Evolutionary conservation across 2,329 filamentous ascomycete species (phyloP).

Genomic region (Curvularia sp.): DNA sequence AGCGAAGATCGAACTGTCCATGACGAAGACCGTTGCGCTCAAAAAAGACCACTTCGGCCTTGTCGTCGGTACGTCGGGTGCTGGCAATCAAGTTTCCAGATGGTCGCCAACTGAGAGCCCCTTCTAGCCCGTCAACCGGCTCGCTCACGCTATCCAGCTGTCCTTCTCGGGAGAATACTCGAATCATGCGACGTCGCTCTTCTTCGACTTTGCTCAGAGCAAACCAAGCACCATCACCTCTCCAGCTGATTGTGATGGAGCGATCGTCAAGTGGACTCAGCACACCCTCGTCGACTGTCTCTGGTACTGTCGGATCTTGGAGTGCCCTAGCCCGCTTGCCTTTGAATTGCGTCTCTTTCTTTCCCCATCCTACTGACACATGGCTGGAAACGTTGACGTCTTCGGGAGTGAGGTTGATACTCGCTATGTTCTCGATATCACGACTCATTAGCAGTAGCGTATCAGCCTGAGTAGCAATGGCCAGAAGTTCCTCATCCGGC

Average conservation of each 20-base stretch:
- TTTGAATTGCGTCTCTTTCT: constrained; percentile 97
- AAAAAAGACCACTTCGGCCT: constrained; percentile 89
- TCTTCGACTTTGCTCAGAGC: constrained; percentile 82
- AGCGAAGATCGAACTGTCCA: constrained; percentile 84
- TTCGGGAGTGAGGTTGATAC: constrained; percentile 73
- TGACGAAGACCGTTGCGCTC: constrained; percentile 98
- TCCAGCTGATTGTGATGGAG: constrained; percentile 81
- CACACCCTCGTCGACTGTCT: constrained; percentile 84
- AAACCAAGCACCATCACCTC: constrained; percentile 90
- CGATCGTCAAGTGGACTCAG: constrained; percentile 77
- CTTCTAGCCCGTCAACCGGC: constrained; percentile 90
- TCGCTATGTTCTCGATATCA: constrained; percentile 82
- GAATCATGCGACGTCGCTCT: constrained; percentile 75
- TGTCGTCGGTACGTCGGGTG: constrained; percentile 73
- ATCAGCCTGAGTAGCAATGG: constrained; percentile 78
- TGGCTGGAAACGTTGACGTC: constrained; percentile 89
- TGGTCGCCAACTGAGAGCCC: constrained; percentile 87
- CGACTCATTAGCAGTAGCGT: constrained; percentile 93
- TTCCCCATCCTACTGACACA: constrained; percentile 97
- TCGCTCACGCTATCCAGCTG: constrained; percentile 92
- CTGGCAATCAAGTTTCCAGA: constrained; percentile 89
- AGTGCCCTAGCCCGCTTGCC: constrained; percentile 86
- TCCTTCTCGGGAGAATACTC: constrained; percentile 90
- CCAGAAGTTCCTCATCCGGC: constrained; percentile 89
- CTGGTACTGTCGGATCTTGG: constrained; percentile 91